Conservation (phyloP, 2,329 filamentous ascomycete genomes). For the Mycosphaerella sp. region DNA sequence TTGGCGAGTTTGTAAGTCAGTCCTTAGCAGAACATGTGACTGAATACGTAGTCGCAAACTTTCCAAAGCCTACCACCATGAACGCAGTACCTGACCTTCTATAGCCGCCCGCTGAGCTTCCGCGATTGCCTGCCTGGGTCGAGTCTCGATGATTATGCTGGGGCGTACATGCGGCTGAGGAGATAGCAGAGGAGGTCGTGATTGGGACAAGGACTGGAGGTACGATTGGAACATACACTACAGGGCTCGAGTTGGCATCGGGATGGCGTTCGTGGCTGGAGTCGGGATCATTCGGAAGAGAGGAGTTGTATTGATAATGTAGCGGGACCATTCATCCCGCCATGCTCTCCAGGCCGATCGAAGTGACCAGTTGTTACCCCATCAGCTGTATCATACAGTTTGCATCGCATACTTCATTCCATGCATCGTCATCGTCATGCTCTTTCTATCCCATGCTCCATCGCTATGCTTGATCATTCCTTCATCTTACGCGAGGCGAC, state of each 20-base stretch:
- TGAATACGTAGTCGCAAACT: too few species aligned
- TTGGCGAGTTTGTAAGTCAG: slow-evolving; percentile 30
- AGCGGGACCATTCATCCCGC: neutral
- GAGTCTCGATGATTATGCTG: slow-evolving; percentile 33
- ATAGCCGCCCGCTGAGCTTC: slow-evolving; percentile 33
- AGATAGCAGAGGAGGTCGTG: slow-evolving; percentile 2
- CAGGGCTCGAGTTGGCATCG: neutral
- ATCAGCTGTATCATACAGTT: slow-evolving; percentile 6
- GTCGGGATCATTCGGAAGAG: neutral
- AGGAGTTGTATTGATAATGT: neutral
- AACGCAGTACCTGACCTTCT: neutral
- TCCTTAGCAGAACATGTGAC: neutral
- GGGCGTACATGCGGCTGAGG: slow-evolving; percentile 21
- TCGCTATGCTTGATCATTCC: slow-evolving; percentile 10
- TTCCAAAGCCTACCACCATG: neutral
- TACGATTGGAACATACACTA: neutral
- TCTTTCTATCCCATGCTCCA: neutral
- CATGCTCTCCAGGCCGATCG: neutral
- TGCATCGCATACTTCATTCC: neutral
- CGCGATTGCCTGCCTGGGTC: slow-evolving; percentile 34
- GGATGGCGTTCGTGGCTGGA: neutral
- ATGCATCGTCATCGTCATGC: slow-evolving; percentile 1
- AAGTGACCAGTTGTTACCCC: neutral
- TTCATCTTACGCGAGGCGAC: neutral
- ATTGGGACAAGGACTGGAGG: neutral